Conservation (phyloP, 2,329 filamentous ascomycete genomes). For the Corinectria fuckeliana region DNA sequence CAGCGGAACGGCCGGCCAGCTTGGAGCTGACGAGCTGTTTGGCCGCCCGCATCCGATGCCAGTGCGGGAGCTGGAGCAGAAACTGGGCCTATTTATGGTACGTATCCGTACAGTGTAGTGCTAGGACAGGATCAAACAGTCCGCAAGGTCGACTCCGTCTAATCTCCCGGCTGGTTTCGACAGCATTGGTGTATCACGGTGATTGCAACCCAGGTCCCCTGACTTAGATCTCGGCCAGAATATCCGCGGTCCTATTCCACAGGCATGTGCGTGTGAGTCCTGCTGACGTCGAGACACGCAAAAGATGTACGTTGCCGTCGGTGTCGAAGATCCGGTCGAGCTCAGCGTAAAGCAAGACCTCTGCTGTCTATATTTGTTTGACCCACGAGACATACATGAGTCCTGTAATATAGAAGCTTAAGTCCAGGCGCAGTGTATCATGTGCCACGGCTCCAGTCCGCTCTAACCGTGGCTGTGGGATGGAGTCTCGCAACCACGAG, state of each 20-base stretch:
- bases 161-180: background rate
- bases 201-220: background rate
- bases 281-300: background rate
- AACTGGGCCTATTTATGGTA: background rate
- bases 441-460: background rate
- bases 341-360: background rate
- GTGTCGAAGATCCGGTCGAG: background rate
- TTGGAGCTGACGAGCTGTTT: background rate
- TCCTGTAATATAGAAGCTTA: background rate
- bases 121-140: background rate
- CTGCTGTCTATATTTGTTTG: background rate
- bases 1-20: background rate
- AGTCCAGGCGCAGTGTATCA: background rate
- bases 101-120: background rate
- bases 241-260: background rate
- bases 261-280: background rate
- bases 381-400: background rate
- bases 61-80: background rate
- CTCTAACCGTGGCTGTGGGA: conserved; percentile 5
- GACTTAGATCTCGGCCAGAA: background rate
- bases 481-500: conserved; percentile 10
- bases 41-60: background rate
- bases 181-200: background rate
- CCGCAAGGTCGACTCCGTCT: background rate
- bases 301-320: background rate